Conservation (phyloP, 768 basidiomycete species). For the Agrocybe pediades region DNA sequence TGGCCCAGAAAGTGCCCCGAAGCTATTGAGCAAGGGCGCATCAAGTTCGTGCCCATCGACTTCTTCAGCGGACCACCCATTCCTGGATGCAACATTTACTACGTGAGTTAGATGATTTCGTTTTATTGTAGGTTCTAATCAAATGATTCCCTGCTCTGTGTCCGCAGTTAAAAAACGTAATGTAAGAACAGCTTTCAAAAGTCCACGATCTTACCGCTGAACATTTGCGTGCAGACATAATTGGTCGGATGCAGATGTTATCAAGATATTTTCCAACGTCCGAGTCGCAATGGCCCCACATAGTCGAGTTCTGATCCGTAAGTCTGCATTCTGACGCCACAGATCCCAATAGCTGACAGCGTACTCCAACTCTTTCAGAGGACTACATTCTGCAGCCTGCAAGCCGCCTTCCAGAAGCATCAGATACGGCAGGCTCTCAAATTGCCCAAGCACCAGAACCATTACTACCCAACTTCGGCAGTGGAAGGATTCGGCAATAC, state of each 20-base stretch:
- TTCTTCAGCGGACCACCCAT: conserved; percentile 41
- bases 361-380: conserved; percentile 24
- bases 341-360: conserved; percentile 34
- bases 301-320: conserved; percentile 35
- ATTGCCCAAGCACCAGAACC: conserved; percentile 40
- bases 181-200: background rate
- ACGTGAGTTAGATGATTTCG: no score
- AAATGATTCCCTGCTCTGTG: no score
- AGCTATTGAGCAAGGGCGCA: conserved; percentile 31
- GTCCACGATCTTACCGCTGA: background rate
- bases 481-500: conserved; percentile 41
- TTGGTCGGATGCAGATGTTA: conserved; percentile 34
- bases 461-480: conserved; percentile 48
- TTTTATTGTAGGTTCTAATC: no score
- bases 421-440: conserved; percentile 2
- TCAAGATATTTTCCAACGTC: conserved; percentile 30
- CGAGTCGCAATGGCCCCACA: conserved; percentile 31
- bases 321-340: conserved; percentile 12
- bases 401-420: conserved; percentile 9
- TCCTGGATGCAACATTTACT: conserved; percentile 40
- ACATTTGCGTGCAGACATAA: conserved; percentile 27
- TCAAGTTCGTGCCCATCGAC: conserved; percentile 41
- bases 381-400: background rate
- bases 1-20: conserved; percentile 39
- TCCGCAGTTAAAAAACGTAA: no score